phyloP scores from a whole-genome alignment of 208 protist species.

The Crithidia sp. region DNA sequence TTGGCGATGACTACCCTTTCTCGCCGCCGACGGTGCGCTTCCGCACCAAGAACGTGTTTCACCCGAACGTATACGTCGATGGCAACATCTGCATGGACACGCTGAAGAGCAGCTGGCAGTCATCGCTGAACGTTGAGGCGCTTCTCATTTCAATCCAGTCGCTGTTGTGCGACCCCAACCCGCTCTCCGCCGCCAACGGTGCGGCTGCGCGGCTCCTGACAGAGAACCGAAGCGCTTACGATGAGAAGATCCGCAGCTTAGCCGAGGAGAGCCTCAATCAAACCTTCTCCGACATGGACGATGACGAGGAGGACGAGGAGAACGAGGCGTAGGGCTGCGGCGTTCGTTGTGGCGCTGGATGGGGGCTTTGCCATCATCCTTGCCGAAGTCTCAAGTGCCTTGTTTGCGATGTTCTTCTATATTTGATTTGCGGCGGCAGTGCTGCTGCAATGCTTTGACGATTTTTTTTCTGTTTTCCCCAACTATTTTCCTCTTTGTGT shows the following conservation, averaged over 20 bases:
- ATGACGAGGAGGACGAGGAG: slow-evolving; percentile 44
- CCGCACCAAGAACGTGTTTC: slow-evolving; percentile 97
- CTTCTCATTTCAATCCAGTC: slow-evolving; percentile 99
- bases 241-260: slow-evolving; percentile 68
- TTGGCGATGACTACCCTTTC: slow-evolving; percentile 89
- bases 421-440: no score
- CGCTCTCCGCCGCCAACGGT: slow-evolving; percentile 98
- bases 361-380: no score
- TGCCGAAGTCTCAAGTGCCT: no score
- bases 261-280: slow-evolving; percentile 82
- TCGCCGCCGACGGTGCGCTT: slow-evolving; percentile 98
- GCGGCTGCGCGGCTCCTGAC: slow-evolving; percentile 97
- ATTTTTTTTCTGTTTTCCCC: no score
- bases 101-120: slow-evolving; percentile 98
- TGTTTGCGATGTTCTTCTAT: no score
- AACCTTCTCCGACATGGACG: slow-evolving; percentile 65
- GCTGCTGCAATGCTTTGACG: no score
- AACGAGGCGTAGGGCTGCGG: background rate
- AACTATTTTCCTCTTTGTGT: no score
- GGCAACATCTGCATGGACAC: slow-evolving; percentile 99
- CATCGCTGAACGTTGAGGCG: slow-evolving; percentile 98
- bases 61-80: slow-evolving; percentile 99
- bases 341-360: background rate
- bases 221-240: slow-evolving; percentile 96
- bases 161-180: slow-evolving; percentile 99